phyloP scores from a whole-genome alignment of 2,329 filamentous ascomycete genomes.

The Scedosporium boydii region DNA sequence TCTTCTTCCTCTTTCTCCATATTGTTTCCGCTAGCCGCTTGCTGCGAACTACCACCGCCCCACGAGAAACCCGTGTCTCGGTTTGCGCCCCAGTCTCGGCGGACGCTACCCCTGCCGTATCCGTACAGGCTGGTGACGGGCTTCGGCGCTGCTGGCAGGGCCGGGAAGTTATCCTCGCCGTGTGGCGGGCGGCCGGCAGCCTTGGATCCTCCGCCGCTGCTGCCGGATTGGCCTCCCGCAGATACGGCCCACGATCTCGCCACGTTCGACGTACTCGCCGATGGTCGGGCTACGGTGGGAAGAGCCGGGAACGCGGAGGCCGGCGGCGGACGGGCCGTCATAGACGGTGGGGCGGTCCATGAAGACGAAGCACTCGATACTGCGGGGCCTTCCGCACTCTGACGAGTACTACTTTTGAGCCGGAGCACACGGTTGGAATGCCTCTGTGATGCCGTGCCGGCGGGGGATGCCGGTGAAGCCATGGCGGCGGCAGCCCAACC shows the following conservation, averaged over 20 bases:
- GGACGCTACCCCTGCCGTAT: constrained; percentile 46
- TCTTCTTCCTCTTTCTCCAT: constrained; percentile 18
- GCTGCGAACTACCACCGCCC: constrained; percentile 24
- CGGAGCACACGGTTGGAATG: constrained; percentile 47
- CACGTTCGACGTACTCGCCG: neutral
- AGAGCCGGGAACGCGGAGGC: constrained; percentile 35
- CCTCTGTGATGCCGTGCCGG: constrained; percentile 31
- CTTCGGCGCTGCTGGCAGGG: constrained; percentile 70
- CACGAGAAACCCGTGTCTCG: constrained; percentile 45
- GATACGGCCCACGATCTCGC: constrained; percentile 14
- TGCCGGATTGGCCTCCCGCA: constrained; percentile 7
- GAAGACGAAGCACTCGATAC: constrained; percentile 14
- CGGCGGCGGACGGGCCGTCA: constrained; percentile 11
- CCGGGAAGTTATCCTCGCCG: constrained; percentile 63
- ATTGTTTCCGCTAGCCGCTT: constrained; percentile 16
- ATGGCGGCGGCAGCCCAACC: constrained; percentile 52
- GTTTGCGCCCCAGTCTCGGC: constrained; percentile 37
- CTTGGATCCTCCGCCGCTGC: constrained; percentile 10
- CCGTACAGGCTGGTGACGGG: constrained; percentile 53
- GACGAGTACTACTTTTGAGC: constrained; percentile 48
- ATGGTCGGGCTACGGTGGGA: constrained; percentile 16
- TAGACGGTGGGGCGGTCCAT: constrained; percentile 15
- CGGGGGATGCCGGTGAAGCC: constrained; percentile 40
- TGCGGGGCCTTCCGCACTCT: constrained; percentile 17
- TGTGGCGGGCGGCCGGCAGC: constrained; percentile 13